Evolutionary conservation across 495 filamentous ascomycete genomes (phyloP).

Genomic region (Parachaetomium inaequale): DNA sequence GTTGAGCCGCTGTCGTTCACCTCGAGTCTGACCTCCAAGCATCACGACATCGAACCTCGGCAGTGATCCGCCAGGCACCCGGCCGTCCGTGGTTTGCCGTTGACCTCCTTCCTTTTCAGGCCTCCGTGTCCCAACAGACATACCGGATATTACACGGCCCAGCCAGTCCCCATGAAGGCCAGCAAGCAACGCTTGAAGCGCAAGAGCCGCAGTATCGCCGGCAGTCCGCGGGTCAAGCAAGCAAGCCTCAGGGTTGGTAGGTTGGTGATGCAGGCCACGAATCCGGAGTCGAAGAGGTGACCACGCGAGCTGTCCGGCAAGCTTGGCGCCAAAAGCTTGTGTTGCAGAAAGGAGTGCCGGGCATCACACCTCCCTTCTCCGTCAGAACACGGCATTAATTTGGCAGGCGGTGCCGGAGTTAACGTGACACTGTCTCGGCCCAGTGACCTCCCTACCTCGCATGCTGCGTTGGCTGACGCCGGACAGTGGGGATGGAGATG

Average conservation of each 20-base stretch:
- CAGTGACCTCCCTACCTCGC: neutral
- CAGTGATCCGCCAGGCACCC: neutral
- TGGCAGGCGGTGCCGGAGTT: neutral
- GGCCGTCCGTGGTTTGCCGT: neutral
- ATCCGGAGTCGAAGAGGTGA: neutral
- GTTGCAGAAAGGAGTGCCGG: neutral
- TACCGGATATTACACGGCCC: neutral
- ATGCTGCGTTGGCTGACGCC: neutral
- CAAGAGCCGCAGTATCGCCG: too few species aligned
- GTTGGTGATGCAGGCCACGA: too few species aligned
- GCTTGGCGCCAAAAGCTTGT: neutral
- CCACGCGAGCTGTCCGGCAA: neutral
- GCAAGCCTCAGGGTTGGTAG: neutral
- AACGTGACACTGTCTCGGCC: slow-evolving; percentile 12
- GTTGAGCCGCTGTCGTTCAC: neutral
- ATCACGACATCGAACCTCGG: neutral
- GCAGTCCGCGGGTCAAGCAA: too few species aligned
- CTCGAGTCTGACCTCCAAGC: neutral
- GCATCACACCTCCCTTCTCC: neutral
- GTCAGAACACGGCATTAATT: neutral
- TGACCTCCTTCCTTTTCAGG: neutral
- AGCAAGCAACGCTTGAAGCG: neutral
- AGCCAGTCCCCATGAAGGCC: neutral
- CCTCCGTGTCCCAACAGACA: neutral
- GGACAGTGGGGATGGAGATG: neutral